Evolutionary conservation across 176 grass and related monocot species (phyloP), one percentile per base, ranked within the genome.

Genomic region (Aegilops umbellulata): DNA sequence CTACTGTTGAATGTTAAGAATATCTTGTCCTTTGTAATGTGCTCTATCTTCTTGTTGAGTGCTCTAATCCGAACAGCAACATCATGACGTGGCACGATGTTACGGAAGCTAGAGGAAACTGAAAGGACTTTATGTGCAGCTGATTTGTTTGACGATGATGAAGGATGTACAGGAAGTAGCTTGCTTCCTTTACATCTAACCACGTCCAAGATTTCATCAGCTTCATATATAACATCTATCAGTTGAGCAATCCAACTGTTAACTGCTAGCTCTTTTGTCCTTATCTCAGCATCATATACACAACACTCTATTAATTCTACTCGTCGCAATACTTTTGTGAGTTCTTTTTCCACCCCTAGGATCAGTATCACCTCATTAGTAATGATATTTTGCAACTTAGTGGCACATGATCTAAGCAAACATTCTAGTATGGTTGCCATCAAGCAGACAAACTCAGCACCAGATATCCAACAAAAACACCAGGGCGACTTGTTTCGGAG

Each of bases 151-250:
- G 42, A 46, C 3, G 42, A 46, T 14, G 42, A 51, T 30, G 84
- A 41, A 2, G 74, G 13, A 1, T 9, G 8, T 10, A 82, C 62
- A 14, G 27, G n/a, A 15, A 64, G 31, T 29, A 70, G 62, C 31
- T 82, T 80, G 14, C 14, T 64, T 82, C 76, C 82, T 78, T 87
- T 39, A 7, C 34, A 78, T 31, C 44, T 84, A 10, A 58, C 86
- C 55, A 55, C 36, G 30, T 93, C 91, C 5, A 90, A 36, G 2
- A 93, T 84, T 62, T 90, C 84, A 11, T 87, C 87, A 13, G 62
- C 87, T 15, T 93, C 84, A 17, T 90, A 84, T 69, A 89, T 90
- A 11, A 79, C 41, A 86, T 93, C 84, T 67, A 66, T 85, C 2
- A 90, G 8, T 12, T 89, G 74, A 41, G 22, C 46, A 49, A 87